Conservation (phyloP, 768 basidiomycete species). For the Tricholoma sp. region DNA sequence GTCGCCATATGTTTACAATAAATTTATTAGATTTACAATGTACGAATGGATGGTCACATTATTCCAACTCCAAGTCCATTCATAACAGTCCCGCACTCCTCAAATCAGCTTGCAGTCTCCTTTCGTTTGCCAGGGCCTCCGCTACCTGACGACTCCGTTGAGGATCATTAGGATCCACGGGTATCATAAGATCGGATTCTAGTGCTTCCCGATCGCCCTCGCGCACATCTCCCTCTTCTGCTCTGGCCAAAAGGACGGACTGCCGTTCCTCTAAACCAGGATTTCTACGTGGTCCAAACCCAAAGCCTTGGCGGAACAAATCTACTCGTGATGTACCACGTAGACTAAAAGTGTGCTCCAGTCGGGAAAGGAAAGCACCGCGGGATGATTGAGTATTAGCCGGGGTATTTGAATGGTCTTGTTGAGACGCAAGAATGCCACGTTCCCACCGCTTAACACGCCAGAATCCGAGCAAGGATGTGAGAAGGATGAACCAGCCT, state of each 20-base stretch:
- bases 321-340: constrained; percentile 34
- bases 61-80: constrained; percentile 3
- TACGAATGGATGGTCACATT: neutral
- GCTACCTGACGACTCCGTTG: constrained; percentile 37
- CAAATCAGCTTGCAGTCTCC: constrained; percentile 52
- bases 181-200: constrained; percentile 36
- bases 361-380: constrained; percentile 25
- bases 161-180: constrained; percentile 35
- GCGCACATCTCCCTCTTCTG: constrained; percentile 24
- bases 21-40: neutral
- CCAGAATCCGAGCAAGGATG: constrained; percentile 87
- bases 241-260: constrained; percentile 18
- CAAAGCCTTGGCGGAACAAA: constrained; percentile 43
- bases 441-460: constrained; percentile 87
- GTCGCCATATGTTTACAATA: neutral
- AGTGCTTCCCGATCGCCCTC: constrained; percentile 19
- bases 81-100: constrained; percentile 62
- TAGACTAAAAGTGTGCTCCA: constrained; percentile 37
- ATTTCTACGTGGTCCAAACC: constrained; percentile 24
- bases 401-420: constrained; percentile 22
- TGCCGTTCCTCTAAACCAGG: constrained; percentile 22
- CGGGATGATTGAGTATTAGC: constrained; percentile 11
- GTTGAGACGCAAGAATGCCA: constrained; percentile 61
- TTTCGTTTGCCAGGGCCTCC: constrained; percentile 48
- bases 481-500: constrained; percentile 87